These are phyloP conservation scores for Hymenoscyphus linearis DNA, from an alignment of 2,329 filamentous ascomycete genomes.

Conservation along the genomic window DNA sequence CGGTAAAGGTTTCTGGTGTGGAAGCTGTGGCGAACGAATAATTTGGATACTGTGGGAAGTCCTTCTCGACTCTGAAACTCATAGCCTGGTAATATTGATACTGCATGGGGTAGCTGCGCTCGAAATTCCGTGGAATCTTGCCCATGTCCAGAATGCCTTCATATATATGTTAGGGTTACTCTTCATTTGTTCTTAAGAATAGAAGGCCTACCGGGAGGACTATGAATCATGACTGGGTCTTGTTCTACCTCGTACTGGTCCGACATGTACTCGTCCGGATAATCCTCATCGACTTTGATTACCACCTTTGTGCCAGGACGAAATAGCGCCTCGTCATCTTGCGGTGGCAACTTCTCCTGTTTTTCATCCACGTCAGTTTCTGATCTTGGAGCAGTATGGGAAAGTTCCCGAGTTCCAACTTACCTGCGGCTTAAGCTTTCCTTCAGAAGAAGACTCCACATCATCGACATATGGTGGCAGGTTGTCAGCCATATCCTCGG, in stretches of 20 bases:
- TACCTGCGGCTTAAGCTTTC: background rate
- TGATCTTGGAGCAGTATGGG: background rate
- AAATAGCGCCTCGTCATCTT: background rate
- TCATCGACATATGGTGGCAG: background rate
- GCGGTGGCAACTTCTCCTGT: background rate
- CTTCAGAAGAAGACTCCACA: background rate
- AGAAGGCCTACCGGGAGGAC: background rate
- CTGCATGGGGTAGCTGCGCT: conserved; percentile 7
- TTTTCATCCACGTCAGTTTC: background rate
- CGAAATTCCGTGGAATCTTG: conserved; percentile 6
- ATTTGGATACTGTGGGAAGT: background rate
- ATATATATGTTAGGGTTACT: background rate
- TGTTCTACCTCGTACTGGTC: background rate
- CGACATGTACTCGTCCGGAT: background rate
- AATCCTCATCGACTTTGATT: background rate
- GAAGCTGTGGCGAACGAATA: conserved; percentile 3
- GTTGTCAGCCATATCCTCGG: background rate
- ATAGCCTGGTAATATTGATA: background rate
- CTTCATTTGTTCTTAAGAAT: background rate
- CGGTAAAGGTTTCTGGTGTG: conserved; percentile 10
- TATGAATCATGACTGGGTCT: background rate
- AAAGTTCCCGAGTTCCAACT: background rate
- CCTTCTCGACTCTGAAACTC: background rate
- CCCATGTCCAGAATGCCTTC: conserved; percentile 5
- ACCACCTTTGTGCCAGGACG: background rate